Evolutionary conservation across 106 monocot genomes (phyloP).

Genomic region (Dioscorea zingiberensis): DNA sequence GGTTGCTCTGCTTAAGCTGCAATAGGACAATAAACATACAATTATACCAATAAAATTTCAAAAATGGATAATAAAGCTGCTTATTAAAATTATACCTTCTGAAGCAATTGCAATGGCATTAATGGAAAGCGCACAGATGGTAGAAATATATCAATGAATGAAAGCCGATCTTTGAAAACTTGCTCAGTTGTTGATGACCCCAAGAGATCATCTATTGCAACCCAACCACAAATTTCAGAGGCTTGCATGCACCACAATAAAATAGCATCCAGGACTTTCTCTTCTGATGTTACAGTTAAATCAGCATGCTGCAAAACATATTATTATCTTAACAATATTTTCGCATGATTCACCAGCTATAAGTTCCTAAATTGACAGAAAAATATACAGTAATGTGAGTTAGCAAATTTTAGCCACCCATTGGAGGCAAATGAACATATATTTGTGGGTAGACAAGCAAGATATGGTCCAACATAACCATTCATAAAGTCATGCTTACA

Average conservation of each 20-base stretch:
- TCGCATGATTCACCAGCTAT: background rate
- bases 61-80: too few relatives aligned
- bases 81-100: conserved; percentile 41
- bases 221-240: conserved; percentile 57
- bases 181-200: conserved; percentile 39
- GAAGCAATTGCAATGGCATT: conserved; percentile 50
- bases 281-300: conserved; percentile 96
- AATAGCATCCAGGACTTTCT: conserved; percentile 88
- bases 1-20: conserved; percentile 70
- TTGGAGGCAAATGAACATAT: too few relatives aligned
- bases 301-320: conserved; percentile 81
- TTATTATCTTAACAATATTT: conserved; percentile 21
- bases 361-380: background rate
- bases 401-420: too few relatives aligned
- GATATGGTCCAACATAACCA: too few relatives aligned
- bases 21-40: background rate
- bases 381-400: background rate
- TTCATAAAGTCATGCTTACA: too few relatives aligned
- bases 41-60: background rate
- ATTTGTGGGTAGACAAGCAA: too few relatives aligned
- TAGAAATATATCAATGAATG: conserved; percentile 43
- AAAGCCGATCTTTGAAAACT: conserved; percentile 53
- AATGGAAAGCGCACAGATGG: conserved; percentile 86
- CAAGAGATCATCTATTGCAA: conserved; percentile 53
- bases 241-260: conserved; percentile 81